These are phyloP conservation scores for Onygena corvina DNA, from an alignment of 2,329 filamentous ascomycete genomes.

Conservation along the genomic window DNA sequence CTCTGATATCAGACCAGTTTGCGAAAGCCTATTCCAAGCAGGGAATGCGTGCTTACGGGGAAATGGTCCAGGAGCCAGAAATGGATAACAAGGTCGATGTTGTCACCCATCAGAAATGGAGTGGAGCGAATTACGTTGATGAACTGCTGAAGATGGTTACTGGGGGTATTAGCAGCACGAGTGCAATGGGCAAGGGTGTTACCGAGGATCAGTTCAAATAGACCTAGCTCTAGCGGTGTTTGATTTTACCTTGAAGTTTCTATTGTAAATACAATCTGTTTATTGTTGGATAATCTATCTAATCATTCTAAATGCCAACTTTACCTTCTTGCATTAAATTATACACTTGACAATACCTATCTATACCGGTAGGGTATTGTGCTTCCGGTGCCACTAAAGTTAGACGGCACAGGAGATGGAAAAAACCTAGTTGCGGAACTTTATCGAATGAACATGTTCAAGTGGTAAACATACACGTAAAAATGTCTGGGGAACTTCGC, in stretches of 20 bases:
- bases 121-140: slow-evolving; percentile 86
- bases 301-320: too few relatives aligned
- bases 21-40: slow-evolving; percentile 64
- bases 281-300: too few relatives aligned
- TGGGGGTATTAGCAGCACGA: slow-evolving; percentile 79
- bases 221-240: slow-evolving; percentile 9
- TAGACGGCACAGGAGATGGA: too few relatives aligned
- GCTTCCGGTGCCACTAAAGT: too few relatives aligned
- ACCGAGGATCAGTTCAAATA: slow-evolving; percentile 92
- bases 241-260: neutral
- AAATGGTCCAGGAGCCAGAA: slow-evolving; percentile 95
- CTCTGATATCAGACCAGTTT: slow-evolving; percentile 83
- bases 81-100: slow-evolving; percentile 85
- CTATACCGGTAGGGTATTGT: too few relatives aligned
- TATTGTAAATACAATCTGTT: slow-evolving; percentile 3
- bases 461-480: too few relatives aligned
- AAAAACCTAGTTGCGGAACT: too few relatives aligned
- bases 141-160: slow-evolving; percentile 95
- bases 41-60: slow-evolving; percentile 93
- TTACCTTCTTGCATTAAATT: too few relatives aligned
- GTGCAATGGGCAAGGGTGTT: slow-evolving; percentile 94
- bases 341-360: too few relatives aligned
- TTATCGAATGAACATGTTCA: too few relatives aligned
- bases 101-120: slow-evolving; percentile 98
- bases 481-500: too few relatives aligned